Evolutionary conservation across 371 early-diverging fungal genomes (phyloP).

Genomic region (Mortierella sp.): DNA sequence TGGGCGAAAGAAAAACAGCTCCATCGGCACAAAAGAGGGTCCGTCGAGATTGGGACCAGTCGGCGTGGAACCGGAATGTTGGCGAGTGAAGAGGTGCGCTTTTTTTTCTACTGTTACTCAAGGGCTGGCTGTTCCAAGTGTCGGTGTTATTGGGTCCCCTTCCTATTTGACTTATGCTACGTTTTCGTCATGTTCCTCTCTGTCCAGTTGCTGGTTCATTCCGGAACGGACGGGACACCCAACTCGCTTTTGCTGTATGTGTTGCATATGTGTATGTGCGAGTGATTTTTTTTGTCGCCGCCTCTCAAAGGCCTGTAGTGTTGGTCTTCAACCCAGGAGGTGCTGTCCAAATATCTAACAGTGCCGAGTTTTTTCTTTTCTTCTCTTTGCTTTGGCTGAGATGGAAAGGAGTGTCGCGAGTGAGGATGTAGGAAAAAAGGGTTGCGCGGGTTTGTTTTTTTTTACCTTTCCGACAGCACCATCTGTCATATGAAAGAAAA

Average conservation of each 20-base stretch:
- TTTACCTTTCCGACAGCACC: constrained; percentile 98
- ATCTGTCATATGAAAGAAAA: constrained; percentile 63
- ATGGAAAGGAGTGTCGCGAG: background rate
- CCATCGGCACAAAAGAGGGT: background rate
- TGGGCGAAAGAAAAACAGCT: background rate
- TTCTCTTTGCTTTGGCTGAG: constrained; percentile 18
- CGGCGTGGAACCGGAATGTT: constrained; percentile 11
- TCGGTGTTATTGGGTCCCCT: background rate
- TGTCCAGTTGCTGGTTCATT: constrained; percentile 8
- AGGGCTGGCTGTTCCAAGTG: background rate
- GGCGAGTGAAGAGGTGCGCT: background rate
- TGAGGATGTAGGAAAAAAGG: background rate
- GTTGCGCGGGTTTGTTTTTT: background rate
- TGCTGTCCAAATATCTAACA: constrained; percentile 10
- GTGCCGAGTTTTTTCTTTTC: constrained; percentile 11
- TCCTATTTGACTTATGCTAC: background rate
- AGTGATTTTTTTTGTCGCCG: background rate
- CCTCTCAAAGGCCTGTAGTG: background rate
- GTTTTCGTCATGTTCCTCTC: background rate
- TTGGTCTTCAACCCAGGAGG: constrained; percentile 8
- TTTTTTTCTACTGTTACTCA: background rate
- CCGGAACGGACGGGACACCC: constrained; percentile 4
- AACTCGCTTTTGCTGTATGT: background rate
- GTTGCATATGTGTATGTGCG: background rate
- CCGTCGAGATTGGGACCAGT: constrained; percentile 1